Evolutionary conservation across 2,329 filamentous ascomycete species (phyloP).

Genomic region (Trichoderma brevicompactum): DNA sequence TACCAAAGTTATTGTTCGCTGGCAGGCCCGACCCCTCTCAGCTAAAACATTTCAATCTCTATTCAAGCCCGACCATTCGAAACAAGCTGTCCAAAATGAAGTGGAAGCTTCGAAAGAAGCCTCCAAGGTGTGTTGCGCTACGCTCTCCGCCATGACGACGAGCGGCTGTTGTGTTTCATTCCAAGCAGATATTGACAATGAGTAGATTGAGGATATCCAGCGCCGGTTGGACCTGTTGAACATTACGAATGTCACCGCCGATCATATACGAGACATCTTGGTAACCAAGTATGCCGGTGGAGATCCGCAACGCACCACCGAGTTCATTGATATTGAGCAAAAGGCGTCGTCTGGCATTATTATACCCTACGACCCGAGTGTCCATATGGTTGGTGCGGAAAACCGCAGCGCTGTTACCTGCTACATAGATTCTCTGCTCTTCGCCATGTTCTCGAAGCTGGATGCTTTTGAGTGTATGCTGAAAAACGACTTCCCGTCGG

Average conservation of each 20-base stretch:
- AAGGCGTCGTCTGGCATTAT: slow-evolving; percentile 82
- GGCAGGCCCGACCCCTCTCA: slow-evolving; percentile 56
- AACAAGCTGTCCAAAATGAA: slow-evolving; percentile 44
- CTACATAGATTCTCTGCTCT: slow-evolving; percentile 87
- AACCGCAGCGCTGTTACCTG: slow-evolving; percentile 91
- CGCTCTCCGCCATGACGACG: background rate
- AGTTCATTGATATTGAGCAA: slow-evolving; percentile 77
- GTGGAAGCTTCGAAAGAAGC: slow-evolving; percentile 44
- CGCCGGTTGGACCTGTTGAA: slow-evolving; percentile 49
- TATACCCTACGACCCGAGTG: slow-evolving; percentile 70
- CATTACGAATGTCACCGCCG: slow-evolving; percentile 55
- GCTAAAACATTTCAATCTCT: slow-evolving; percentile 65
- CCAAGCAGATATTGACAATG: background rate
- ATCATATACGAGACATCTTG: slow-evolving; percentile 61
- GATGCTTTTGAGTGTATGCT: slow-evolving; percentile 93
- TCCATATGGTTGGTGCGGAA: slow-evolving; percentile 79
- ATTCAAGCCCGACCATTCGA: slow-evolving; percentile 65
- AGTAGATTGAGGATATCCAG: slow-evolving; percentile 49
- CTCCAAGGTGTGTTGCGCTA: slow-evolving; percentile 39
- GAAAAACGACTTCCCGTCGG: slow-evolving; percentile 71
- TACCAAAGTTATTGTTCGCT: slow-evolving; percentile 28
- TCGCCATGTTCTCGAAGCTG: slow-evolving; percentile 92
- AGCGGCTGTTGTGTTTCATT: background rate
- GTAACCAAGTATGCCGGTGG: slow-evolving; percentile 68
- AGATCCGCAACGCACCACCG: slow-evolving; percentile 73